Evolutionary conservation across 768 basidiomycete species (phyloP).

Genomic region (Thelephora aurantiotincta): DNA sequence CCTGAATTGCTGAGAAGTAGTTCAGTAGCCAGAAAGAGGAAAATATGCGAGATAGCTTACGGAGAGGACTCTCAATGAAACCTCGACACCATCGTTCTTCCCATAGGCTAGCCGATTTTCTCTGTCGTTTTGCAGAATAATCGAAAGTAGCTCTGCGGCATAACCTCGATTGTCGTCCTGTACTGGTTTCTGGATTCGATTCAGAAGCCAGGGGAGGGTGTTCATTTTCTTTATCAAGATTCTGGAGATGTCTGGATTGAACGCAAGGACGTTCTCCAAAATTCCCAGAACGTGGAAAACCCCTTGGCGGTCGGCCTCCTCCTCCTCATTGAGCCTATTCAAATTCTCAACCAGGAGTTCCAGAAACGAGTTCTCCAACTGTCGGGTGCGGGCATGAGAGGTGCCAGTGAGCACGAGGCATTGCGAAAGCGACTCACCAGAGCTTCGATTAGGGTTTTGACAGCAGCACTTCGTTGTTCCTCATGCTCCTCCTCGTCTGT

Average conservation of each 20-base stretch:
- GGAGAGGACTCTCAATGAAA: constrained; percentile 59
- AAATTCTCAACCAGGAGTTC: constrained; percentile 88
- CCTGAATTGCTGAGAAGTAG: constrained; percentile 59
- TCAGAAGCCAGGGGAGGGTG: constrained; percentile 66
- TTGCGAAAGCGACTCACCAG: constrained; percentile 38
- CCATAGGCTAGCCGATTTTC: constrained; percentile 57
- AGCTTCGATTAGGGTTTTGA: constrained; percentile 62
- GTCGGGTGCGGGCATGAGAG: constrained; percentile 1
- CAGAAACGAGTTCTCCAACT: constrained; percentile 75
- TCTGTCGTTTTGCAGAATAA: constrained; percentile 66
- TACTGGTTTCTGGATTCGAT: constrained; percentile 52
- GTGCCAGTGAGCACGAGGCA: background rate
- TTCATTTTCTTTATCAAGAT: constrained; percentile 62
- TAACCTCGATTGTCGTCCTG: constrained; percentile 91
- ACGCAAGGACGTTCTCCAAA: constrained; percentile 85
- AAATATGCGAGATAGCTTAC: constrained; percentile 31
- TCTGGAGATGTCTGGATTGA: constrained; percentile 63
- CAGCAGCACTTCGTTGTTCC: constrained; percentile 41
- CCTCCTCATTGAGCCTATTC: constrained; percentile 72
- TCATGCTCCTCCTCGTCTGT: constrained; percentile 47
- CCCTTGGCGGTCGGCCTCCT: constrained; percentile 85
- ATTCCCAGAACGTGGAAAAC: constrained; percentile 90
- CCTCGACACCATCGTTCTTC: constrained; percentile 68
- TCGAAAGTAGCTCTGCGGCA: constrained; percentile 86
- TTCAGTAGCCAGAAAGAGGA: constrained; percentile 5